phyloP scores from a whole-genome alignment of 495 filamentous ascomycete species.

The Neurospora sp. region DNA sequence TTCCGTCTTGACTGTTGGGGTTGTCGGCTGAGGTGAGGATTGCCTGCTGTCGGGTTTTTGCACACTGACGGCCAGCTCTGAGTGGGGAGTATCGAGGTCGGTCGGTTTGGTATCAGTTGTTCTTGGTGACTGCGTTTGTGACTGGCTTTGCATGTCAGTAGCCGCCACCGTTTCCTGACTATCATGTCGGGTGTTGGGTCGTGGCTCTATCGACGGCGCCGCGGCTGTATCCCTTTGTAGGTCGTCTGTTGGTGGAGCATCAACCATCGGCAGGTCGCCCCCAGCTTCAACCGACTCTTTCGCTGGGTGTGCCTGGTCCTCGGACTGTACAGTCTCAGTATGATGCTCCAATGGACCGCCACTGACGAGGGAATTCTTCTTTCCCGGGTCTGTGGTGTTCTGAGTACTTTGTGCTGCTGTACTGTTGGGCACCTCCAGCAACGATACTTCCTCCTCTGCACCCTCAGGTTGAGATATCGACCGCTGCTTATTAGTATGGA shows the following conservation, averaged over 20 bases:
- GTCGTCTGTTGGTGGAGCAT: slow-evolving; percentile 16
- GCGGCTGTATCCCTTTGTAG: slow-evolving; percentile 3
- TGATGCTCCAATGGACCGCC: not conserved
- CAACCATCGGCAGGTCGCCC: slow-evolving; percentile 39
- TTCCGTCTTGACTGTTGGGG: slow-evolving; percentile 49
- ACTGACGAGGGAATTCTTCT: not conserved
- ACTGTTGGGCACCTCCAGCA: not conserved
- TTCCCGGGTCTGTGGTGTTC: not conserved
- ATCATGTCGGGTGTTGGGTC: slow-evolving; percentile 13
- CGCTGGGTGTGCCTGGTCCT: slow-evolving; percentile 2
- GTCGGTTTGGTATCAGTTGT: slow-evolving; percentile 61
- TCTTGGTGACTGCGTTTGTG: slow-evolving; percentile 44
- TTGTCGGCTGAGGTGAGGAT: slow-evolving; percentile 32
- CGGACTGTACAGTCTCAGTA: not conserved
- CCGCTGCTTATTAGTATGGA: not conserved
- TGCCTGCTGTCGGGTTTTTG: slow-evolving; percentile 30
- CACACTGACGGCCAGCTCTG: slow-evolving; percentile 37
- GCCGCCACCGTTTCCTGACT: slow-evolving; percentile 28
- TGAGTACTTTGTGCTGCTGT: not conserved
- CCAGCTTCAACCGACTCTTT: slow-evolving; percentile 29
- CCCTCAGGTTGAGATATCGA: not conserved
- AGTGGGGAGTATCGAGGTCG: slow-evolving; percentile 56
- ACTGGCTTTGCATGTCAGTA: slow-evolving; percentile 29
- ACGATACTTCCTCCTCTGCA: not conserved
- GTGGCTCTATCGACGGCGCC: slow-evolving; percentile 15